Conservation (phyloP, 2,329 filamentous ascomycete species). For the Colletotrichum gloeosporioides region DNA sequence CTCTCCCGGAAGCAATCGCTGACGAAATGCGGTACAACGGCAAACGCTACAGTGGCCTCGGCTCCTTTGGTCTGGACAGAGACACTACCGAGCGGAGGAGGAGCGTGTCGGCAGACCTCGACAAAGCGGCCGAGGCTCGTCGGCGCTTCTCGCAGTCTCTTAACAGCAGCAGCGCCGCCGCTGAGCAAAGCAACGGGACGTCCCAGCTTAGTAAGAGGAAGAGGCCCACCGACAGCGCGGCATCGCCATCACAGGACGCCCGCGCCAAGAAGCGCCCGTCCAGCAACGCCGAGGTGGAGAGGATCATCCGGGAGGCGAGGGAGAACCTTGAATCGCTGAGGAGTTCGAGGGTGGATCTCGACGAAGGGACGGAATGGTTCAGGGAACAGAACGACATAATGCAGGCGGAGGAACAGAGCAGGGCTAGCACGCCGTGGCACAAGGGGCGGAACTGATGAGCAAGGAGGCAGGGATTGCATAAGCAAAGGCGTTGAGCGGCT, state of each 20-base stretch:
- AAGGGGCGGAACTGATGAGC: conserved; percentile 21
- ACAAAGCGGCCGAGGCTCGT: conserved; percentile 38
- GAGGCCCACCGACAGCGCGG: conserved; percentile 17
- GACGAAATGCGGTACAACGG: conserved; percentile 48
- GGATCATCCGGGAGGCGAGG: conserved; percentile 45
- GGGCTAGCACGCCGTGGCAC: conserved; percentile 39
- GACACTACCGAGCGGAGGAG: conserved; percentile 20
- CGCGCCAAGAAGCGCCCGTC: conserved; percentile 30
- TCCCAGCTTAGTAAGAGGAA: conserved; percentile 28
- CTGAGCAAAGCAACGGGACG: conserved; percentile 17
- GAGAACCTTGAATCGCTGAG: conserved; percentile 42
- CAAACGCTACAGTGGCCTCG: conserved; percentile 42
- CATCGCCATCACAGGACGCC: conserved; percentile 13
- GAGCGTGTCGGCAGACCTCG: conserved; percentile 22
- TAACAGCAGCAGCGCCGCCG: conserved; percentile 1
- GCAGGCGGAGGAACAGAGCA: conserved; percentile 41
- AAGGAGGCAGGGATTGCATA: neutral
- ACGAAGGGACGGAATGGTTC: conserved; percentile 53
- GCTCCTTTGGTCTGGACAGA: conserved; percentile 39
- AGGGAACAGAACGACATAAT: conserved; percentile 48
- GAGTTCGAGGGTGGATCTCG: conserved; percentile 48
- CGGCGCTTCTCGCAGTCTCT: conserved; percentile 22
- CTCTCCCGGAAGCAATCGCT: conserved; percentile 56
- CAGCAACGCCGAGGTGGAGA: conserved; percentile 36
- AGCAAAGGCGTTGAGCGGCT: conserved; percentile 16